Conservation (phyloP, 2,329 filamentous ascomycete species). For the Xylaria multiplex region DNA sequence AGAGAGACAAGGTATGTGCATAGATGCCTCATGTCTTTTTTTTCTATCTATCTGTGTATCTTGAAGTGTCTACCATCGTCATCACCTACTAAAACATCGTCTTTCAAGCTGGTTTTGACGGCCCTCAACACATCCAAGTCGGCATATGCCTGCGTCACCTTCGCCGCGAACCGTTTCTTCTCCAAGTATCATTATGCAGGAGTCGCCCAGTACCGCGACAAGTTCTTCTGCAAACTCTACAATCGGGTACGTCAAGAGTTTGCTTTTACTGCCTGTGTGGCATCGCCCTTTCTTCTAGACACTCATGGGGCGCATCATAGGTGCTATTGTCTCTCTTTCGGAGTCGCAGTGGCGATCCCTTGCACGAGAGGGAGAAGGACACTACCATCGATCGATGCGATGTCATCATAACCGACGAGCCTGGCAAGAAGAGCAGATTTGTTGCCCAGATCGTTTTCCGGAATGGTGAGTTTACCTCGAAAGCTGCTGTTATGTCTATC, state of each 20-base stretch:
- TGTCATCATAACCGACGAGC: constrained; percentile 76
- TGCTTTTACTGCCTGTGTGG: not conserved
- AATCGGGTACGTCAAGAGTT: constrained; percentile 64
- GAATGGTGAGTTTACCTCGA: constrained; percentile 62
- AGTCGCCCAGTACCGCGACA: constrained; percentile 60
- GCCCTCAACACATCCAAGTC: constrained; percentile 84
- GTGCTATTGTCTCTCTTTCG: constrained; percentile 79
- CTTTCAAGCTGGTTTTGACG: constrained; percentile 72
- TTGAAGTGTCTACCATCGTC: not conserved
- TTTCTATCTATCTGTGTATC: too few species aligned
- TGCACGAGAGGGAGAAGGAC: constrained; percentile 69
- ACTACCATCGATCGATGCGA: constrained; percentile 79
- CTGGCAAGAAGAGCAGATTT: constrained; percentile 76
- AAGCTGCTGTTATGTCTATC: not conserved
- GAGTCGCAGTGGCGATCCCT: constrained; percentile 68
- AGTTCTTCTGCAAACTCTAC: constrained; percentile 80
- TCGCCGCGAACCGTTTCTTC: constrained; percentile 76
- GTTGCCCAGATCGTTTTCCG: constrained; percentile 78
- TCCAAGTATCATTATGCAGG: constrained; percentile 75
- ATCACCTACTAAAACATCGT: constrained; percentile 26
- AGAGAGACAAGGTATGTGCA: constrained; percentile 68
- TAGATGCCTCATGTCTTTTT: not conserved
- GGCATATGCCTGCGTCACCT: constrained; percentile 77
- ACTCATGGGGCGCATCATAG: constrained; percentile 49
- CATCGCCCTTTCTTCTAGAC: constrained; percentile 7